A percentile compares a stretch with the other conserved stretches of the same genome.
phyloP scores from a whole-genome alignment of 2,329 filamentous ascomycete genomes.

The Monilinia vaccinii-corymbosi region DNA sequence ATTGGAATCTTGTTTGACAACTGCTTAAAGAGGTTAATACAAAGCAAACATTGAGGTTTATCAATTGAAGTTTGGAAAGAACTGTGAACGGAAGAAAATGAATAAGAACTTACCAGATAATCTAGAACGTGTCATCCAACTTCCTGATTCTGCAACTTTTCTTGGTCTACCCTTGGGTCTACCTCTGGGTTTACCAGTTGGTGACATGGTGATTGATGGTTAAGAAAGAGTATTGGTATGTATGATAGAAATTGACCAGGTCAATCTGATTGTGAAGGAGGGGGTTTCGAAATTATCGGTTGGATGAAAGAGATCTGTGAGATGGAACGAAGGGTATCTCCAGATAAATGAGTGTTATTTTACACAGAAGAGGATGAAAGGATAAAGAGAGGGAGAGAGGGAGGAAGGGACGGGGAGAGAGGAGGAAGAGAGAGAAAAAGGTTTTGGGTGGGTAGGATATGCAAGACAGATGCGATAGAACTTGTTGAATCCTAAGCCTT shows the following conservation, averaged over 20 bases:
- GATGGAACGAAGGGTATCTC: too few species aligned
- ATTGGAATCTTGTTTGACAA: slow-evolving; percentile 17
- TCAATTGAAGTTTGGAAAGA: neutral
- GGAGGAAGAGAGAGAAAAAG: too few species aligned
- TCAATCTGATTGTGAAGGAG: neutral
- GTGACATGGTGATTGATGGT: slow-evolving; percentile 12
- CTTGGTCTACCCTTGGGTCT: too few species aligned
- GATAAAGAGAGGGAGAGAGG: too few species aligned
- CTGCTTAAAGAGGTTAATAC: slow-evolving; percentile 12
- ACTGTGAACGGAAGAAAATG: neutral
- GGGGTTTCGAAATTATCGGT: neutral
- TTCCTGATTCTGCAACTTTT: slow-evolving; percentile 13
- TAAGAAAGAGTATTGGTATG: neutral
- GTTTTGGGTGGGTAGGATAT: too few species aligned
- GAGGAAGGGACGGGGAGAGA: too few species aligned
- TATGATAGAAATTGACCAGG: neutral
- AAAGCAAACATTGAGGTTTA: neutral
- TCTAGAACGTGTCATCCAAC: slow-evolving; percentile 16
- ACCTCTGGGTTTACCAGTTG: slow-evolving; percentile 17
- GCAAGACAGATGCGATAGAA: too few species aligned
- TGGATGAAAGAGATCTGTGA: neutral
- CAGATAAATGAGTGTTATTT: too few species aligned
- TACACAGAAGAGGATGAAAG: too few species aligned
- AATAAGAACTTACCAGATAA: slow-evolving; percentile 20
- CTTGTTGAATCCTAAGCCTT: too few species aligned